These are phyloP conservation scores for Hirschfeldia incana DNA, from an alignment of 345 rosid species.

Conservation along the genomic window DNA sequence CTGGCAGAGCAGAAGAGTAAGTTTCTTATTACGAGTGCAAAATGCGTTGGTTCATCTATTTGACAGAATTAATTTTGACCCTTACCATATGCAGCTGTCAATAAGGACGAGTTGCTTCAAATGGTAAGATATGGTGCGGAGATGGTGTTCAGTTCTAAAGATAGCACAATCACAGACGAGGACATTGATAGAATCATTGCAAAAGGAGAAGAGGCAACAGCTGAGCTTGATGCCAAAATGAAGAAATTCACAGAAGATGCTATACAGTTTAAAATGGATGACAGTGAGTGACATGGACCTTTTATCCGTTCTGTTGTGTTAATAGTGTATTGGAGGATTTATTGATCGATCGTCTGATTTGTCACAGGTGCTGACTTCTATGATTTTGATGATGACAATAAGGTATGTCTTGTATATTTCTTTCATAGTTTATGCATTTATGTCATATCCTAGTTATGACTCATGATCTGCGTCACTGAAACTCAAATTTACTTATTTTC, in stretches of 20 bases:
- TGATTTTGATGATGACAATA: constrained; percentile 90
- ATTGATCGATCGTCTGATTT: constrained; percentile 8
- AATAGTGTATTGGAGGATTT: background rate
- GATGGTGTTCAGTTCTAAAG: constrained; percentile 99
- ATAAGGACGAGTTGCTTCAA: constrained; percentile 98
- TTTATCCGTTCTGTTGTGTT: background rate
- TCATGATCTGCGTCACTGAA: background rate
- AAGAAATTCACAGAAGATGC: constrained; percentile 99
- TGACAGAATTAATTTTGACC: background rate
- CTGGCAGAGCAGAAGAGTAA: constrained; percentile 97
- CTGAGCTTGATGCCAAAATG: constrained; percentile 99
- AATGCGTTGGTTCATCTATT: constrained; percentile 6
- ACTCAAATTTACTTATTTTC: background rate
- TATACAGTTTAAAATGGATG: constrained; percentile 96
- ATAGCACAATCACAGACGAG: constrained; percentile 97
- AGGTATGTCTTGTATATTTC: constrained; percentile 47
- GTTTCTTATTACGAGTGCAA: constrained; percentile 1
- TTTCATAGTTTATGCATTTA: constrained; percentile 7
- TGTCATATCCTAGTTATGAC: constrained; percentile 14
- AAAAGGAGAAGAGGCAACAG: constrained; percentile 98
- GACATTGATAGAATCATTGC: constrained; percentile 99
- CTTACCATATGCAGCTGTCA: constrained; percentile 65
- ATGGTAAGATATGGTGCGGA: constrained; percentile 99
- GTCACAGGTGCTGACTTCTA: constrained; percentile 84
- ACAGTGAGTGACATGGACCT: constrained; percentile 50